phyloP scores from a whole-genome alignment of 352 stramenopile species.

The Globisporangium ultimum region DNA sequence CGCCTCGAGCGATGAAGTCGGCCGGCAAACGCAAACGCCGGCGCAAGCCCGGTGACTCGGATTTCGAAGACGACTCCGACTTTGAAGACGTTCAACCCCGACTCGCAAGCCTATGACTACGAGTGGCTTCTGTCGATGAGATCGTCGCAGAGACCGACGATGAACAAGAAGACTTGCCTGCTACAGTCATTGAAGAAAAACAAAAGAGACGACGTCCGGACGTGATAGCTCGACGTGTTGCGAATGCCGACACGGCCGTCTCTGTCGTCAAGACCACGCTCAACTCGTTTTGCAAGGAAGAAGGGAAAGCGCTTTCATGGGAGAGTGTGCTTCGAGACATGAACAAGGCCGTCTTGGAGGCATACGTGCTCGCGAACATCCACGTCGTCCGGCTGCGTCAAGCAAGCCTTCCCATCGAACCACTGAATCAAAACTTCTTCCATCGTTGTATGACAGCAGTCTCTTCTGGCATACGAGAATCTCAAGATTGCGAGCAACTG shows the following conservation, averaged over 20 bases:
- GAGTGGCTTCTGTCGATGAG: neutral
- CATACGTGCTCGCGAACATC: slow-evolving; percentile 14
- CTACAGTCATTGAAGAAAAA: neutral
- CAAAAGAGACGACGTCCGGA: slow-evolving; percentile 5
- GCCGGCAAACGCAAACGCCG: neutral
- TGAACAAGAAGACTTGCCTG: neutral
- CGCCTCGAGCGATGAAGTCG: neutral
- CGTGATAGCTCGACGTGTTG: slow-evolving; percentile 1
- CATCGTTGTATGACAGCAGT: slow-evolving; percentile 7
- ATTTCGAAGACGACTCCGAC: neutral
- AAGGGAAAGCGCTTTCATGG: slow-evolving; percentile 7
- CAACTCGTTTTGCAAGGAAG: slow-evolving; percentile 9
- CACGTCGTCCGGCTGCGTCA: slow-evolving; percentile 10
- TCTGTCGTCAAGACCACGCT: slow-evolving; percentile 10
- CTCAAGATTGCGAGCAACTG: slow-evolving; percentile 1
- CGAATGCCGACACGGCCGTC: slow-evolving; percentile 2
- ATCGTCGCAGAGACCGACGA: neutral
- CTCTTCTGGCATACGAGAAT: neutral
- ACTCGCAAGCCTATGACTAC: neutral
- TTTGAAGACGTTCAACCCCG: neutral
- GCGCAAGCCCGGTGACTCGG: neutral
- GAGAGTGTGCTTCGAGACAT: slow-evolving; percentile 5
- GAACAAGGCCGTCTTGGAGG: slow-evolving; percentile 10
- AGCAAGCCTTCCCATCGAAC: neutral
- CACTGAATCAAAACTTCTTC: slow-evolving; percentile 9